Conservation (phyloP, 169 alveolate genomes). For the Eimeria brunetti region DNA sequence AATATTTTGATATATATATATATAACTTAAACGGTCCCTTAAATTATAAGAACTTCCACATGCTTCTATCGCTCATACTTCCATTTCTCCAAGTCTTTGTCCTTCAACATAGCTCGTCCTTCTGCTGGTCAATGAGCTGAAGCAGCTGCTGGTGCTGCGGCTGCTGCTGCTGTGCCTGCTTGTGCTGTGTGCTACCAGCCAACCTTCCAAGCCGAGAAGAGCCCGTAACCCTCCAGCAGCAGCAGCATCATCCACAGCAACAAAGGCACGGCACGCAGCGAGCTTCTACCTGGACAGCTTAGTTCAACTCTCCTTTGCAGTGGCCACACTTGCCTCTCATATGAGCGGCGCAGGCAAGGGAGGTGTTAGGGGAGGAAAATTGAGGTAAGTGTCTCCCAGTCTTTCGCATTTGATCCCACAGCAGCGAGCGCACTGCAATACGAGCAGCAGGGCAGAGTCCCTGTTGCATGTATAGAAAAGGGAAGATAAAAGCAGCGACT, state of each 20-base stretch:
- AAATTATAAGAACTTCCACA: constrained; percentile 81
- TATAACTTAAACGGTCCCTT: constrained; percentile 77
- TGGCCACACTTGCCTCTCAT: background rate
- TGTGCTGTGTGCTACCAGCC: background rate
- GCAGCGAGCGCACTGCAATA: background rate
- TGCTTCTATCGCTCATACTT: constrained; percentile 84
- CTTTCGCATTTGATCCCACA: background rate
- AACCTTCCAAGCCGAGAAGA: constrained; percentile 9
- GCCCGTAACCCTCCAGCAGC: constrained; percentile 1
- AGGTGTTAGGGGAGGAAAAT: background rate
- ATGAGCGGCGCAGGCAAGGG: constrained; percentile 6
- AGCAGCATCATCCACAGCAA: constrained; percentile 21
- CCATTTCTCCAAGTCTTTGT: too few species aligned
- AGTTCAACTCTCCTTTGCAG: background rate
- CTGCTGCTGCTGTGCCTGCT: too few species aligned
- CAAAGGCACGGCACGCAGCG: background rate
- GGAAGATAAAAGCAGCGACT: background rate
- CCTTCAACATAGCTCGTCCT: too few species aligned
- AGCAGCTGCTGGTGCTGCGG: background rate
- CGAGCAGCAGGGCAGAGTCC: background rate
- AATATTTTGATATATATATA: too few species aligned
- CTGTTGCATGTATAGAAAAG: background rate
- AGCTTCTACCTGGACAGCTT: background rate
- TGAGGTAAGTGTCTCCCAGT: background rate
- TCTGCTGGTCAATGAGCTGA: background rate